phyloP scores from a whole-genome alignment of 441 rosid species.

The Iberis amara region DNA sequence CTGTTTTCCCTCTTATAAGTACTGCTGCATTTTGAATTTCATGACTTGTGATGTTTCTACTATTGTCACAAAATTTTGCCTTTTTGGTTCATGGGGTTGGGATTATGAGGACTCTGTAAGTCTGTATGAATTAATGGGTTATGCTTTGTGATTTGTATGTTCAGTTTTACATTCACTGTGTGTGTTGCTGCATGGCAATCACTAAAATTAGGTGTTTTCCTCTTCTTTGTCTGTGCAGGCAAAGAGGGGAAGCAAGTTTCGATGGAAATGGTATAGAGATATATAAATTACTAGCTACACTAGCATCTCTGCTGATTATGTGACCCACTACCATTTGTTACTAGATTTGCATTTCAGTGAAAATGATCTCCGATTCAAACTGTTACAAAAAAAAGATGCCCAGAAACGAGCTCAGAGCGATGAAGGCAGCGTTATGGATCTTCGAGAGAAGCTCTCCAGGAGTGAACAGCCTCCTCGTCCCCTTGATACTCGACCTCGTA shows the following conservation, averaged over 20 bases:
- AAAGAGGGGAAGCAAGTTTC: constrained; percentile 48
- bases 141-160: constrained; percentile 6
- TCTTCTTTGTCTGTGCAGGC: constrained; percentile 44
- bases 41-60: constrained; percentile 1
- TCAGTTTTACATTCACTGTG: neutral
- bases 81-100: constrained; percentile 11
- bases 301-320: constrained; percentile 30
- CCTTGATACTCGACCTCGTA: constrained; percentile 34
- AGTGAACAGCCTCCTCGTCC: constrained; percentile 35
- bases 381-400: constrained; percentile 58
- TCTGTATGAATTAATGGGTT: neutral
- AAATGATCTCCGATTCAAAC: constrained; percentile 75
- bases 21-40: neutral
- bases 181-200: constrained; percentile 5
- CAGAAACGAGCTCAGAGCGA: constrained; percentile 43
- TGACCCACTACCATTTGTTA: constrained; percentile 34
- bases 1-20: constrained; percentile 4
- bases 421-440: constrained; percentile 45
- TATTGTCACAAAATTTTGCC: neutral
- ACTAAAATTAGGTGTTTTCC: neutral
- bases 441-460: constrained; percentile 63
- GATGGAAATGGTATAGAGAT: constrained; percentile 38
- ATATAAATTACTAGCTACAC: constrained; percentile 38
- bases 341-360: constrained; percentile 47
- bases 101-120: neutral